Base-by-base conservation (phyloP, 1,284 basidiomycete species). In the Mycosarcoma mackinlayi region DNA sequence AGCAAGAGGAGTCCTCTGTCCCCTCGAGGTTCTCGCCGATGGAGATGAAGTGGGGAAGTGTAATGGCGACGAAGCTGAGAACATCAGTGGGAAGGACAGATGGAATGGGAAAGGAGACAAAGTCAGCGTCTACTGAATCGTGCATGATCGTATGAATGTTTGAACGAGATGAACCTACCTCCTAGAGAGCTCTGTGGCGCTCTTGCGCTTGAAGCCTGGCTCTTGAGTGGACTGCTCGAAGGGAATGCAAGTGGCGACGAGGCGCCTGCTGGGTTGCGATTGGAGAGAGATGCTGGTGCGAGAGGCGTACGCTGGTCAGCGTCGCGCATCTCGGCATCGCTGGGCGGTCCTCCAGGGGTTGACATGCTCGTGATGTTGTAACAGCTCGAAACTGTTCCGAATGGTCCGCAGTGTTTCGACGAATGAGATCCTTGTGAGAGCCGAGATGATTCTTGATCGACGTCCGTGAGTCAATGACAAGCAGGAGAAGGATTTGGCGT, bases 31-130 rank as follows among this genome's bases (percentile, higher is more conserved):
- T n/a, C 66, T 47, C 7, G 61, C 67, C 21, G 78, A 72, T 9
- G 76, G 71, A 14, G 80, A 80, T 16, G 78, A 80, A 23, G 76
- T 74, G 4, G 76, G 78, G 39, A 82, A 81, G 38, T 73, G 73
- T 14, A 82, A 54, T 8, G 80, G 78, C 23, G 77, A 78, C 3
- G 73, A 76, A 16, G 62, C 77, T 55, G 65, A 5, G 34, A 24
- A 24, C 35, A 38, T 0, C 11, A 13, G 19, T n/a, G 6, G 16
- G 13, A 34, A 25, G 23, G 21, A 16, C 6, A 4, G 16, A 47
- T 6, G 10, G 27, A 8, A n/a, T 7, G 27, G 37, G 13, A 27
- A 14, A 14, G 27, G 16, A 3, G 30, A 14, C 30, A 10, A 14
- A 2, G 30, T n/a, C n/a, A n/a, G n/a, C n/a, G n/a, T n/a, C n/a